Percentiles rank a stretch among this genome's conserved stretches.
phyloP scores from a whole-genome alignment of 139 green algal species.

The Raphidocelis subcapitata region DNA sequence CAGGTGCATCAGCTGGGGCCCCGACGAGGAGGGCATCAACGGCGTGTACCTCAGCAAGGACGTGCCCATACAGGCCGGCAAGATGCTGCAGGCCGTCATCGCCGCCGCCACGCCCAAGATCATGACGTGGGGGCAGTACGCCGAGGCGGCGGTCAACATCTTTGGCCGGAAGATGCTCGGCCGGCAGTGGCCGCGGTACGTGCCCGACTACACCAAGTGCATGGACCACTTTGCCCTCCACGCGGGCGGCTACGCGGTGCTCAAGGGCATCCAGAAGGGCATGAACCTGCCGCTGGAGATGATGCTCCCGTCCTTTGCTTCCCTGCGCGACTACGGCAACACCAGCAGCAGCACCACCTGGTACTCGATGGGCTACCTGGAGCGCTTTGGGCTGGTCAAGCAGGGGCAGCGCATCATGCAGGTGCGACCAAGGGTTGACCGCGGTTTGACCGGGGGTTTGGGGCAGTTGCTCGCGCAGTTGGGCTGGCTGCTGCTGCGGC shows the following conservation, averaged over 20 bases:
- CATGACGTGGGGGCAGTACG: conserved; percentile 46
- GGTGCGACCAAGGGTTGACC: no score
- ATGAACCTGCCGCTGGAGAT: conserved; percentile 29
- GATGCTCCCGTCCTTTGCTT: conserved; percentile 46
- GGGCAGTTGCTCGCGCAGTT: no score
- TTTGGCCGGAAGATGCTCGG: background rate
- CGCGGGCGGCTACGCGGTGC: conserved; percentile 49
- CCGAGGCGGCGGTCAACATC: conserved; percentile 15
- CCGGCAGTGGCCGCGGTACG: conserved; percentile 12
- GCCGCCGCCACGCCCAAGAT: conserved; percentile 23
- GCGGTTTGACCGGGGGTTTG: no score
- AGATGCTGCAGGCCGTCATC: conserved; percentile 19
- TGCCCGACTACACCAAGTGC: conserved; percentile 36
- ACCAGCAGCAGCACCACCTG: conserved; percentile 33
- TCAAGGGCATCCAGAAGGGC: conserved; percentile 44
- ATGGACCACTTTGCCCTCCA: conserved; percentile 45
- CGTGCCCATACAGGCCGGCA: conserved; percentile 30
- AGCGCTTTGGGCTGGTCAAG: conserved; percentile 24
- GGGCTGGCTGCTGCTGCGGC: no score
- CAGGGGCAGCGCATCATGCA: conserved; percentile 8
- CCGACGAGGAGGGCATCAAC: conserved; percentile 35
- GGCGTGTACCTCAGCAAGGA: conserved; percentile 44
- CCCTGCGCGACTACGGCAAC: conserved; percentile 49
- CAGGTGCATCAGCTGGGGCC: conserved; percentile 38
- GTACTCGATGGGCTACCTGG: conserved; percentile 33